Base-by-base conservation (phyloP, 306 rosid genomes). In the Vachellia pachyceras region DNA sequence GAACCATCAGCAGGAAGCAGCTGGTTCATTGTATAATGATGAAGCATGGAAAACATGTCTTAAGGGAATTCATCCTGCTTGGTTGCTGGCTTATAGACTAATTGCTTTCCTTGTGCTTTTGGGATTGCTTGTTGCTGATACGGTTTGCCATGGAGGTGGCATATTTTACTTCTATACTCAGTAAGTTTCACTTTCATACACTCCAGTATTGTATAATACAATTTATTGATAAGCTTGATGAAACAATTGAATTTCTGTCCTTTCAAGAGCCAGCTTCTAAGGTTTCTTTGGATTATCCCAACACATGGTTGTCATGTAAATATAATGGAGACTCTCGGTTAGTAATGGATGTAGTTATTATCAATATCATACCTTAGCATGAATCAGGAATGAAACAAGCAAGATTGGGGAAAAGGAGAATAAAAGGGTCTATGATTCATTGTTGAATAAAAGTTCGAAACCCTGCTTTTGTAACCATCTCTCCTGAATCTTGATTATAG, bases 21-120 rank as follows among this genome's bases (percentile, higher is more conserved):
- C 52, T 44, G 85, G 90, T 10, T 35, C 77, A 12, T 72, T 91
- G 36, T 78, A 88, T 20, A 85, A 91, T 80, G 89, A 87, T 87
- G 98, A 93, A 89, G 85, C 89, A n/a, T 92, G 97, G 99, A 86
- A 69, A 73, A 83, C 98, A 3, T 91, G 97, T 75, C 81, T 88
- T 15, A 89, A 89, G 77, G 87, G 84, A 77, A 86, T 92, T 66
- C 91, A 93, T 85, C 97, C 97, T 36, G 85, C 75, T 47, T 91
- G 97, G 93, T 86, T 95, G 46, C 93, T 95, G 72, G 79, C 83
- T 77, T 95, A 82, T 75, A 88, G 99, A 85, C 66, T 88, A 52
- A 0, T 88, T 73, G 88, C 97, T 78, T 93, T 92, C 65, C 14
- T 79, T 79, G 83, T 85, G 77, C 96, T 93, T 79, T 79, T 90